Base-by-base conservation (phyloP, 176 grass and related monocot genomes). In the Metroxylon sagu region DNA sequence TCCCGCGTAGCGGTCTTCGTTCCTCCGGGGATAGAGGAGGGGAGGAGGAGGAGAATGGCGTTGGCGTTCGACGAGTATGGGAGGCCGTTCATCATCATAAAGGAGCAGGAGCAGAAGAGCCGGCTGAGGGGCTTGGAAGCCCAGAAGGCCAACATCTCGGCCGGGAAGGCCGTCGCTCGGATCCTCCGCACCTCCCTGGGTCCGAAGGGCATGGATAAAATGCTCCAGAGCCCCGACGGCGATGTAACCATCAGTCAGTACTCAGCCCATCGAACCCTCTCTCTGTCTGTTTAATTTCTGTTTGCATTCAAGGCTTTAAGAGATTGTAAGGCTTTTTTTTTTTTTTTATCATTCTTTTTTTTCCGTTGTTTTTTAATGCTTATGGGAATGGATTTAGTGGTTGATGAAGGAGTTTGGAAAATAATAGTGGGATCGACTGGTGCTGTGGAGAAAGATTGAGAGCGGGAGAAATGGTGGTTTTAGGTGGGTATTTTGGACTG, bases 151-250 rank as follows among this genome's bases (percentile, higher is more conserved):
- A 98, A 85, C 67, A 78, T 92, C 75, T 78, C 84, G 62, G 78
- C 79, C 28, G 84, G 76, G 52, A 75, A 72, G 50, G 81, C 78
- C 0, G 76, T 90, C 12, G 76, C 78, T 23, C 81, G 81, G 52
- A 92, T 88, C 72, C 76, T 88, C 43, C 69, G 75, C 52, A 65
- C 81, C 66, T 97, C 84, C 15, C 87, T 97, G 26, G 92, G 81
- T 0, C 87, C 92, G 25, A 90, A 97, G 69, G 81, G 84, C 19
- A 90, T 90, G 91, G 83, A 90, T 72, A 90, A 91, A 81, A 88
- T 78, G 75, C 78, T 90, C 27, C 83, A 85, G 72, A 84, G 79
- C 18, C 80, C 80, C 60, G 83, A 90, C 48, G 91, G 91, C 12
- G 91, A 96, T 26, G 75, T 87, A 67, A 77, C 76, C 62, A 85